Percentiles rank a stretch among this genome's conserved stretches.
These are phyloP conservation scores for Gigaspora rosea DNA, from an alignment of 192 early-diverging fungal species.

Conservation along the genomic window DNA sequence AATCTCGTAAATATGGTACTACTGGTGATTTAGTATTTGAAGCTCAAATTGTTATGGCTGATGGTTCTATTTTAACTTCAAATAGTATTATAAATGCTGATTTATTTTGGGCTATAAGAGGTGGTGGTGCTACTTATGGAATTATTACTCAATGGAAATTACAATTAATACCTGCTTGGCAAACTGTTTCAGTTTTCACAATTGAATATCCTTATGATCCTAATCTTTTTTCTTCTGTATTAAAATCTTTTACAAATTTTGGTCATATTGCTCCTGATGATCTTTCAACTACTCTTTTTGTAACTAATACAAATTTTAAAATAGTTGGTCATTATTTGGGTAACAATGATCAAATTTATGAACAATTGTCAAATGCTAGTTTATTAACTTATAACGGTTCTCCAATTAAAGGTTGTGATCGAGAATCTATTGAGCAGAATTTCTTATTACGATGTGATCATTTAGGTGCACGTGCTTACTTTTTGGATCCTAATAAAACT, in stretches of 20 bases:
- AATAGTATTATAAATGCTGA: slow-evolving; percentile 48
- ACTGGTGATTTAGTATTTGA: slow-evolving; percentile 54
- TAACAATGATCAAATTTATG: too few relatives aligned
- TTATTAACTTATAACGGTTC: neutral
- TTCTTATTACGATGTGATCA: neutral
- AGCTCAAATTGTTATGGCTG: slow-evolving; percentile 53
- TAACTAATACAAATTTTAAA: too few relatives aligned
- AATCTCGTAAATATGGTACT: slow-evolving; percentile 49
- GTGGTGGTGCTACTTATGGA: slow-evolving; percentile 45
- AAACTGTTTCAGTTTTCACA: neutral
- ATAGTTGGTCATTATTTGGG: too few relatives aligned
- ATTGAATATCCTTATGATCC: neutral
- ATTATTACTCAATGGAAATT: slow-evolving; percentile 41
- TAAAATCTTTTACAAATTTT: neutral
- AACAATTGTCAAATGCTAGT: neutral
- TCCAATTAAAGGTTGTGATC: neutral
- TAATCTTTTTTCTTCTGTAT: neutral
- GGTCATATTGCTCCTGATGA: neutral
- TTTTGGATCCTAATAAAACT: neutral
- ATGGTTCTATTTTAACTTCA: slow-evolving; percentile 43
- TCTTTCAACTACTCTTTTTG: neutral
- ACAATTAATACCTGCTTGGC: slow-evolving; percentile 30
- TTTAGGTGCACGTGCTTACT: slow-evolving; percentile 8
- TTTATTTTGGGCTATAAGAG: slow-evolving; percentile 63
- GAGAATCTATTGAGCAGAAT: neutral